Evolutionary conservation across 2,329 filamentous ascomycete species (phyloP), one percentile per base, ranked within the genome.

Genomic region (Emergomyces orientalis): DNA sequence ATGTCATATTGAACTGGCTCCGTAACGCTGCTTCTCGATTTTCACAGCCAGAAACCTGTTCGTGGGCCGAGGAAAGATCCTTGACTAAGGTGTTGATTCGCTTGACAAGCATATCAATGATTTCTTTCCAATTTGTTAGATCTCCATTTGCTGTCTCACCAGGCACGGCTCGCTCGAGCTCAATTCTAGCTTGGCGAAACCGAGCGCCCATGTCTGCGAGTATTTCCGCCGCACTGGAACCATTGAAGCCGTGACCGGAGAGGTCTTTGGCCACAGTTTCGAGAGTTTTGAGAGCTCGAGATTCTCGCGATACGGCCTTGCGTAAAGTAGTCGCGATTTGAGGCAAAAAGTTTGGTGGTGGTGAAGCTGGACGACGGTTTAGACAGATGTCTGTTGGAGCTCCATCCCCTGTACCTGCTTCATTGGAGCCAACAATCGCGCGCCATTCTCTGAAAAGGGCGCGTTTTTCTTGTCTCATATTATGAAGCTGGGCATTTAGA

Each of bases 1-100:
- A 65, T n/a, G 76, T 69, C 51, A 71, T 71, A 57, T 80, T 74
- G 51, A 80, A 81, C 60, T 80, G 76, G 19, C 72, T 72, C n/a
- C 74, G 73, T 34, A 81, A 67, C 19, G 72, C 75, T 41, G 69
- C 71, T 65, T 80, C 76, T 22, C 75, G 74, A 43, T 71, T 70
- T 58, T 74, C 66, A 19, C 73, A 73, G 45, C 72, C 73, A 34
- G 71, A 63, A 37, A 77, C 68, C 5, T 70, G 67, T 6, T 68
- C 65, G 14, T 67, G 71, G 54, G 78, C 74, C 7, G 70, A 67
- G 43, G 71, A 67, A 13, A 78, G 66, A 25, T 72, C 71, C 30
- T 70, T 68, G 1, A 74, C 71, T 1, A 79, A 64, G 13, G 68
- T 63, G 45, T 74, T 70, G 4, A 80, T 71, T 25, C 76, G 74